Base-by-base conservation (phyloP, 2,329 filamentous ascomycete genomes). In the Colletotrichum melonis region DNA sequence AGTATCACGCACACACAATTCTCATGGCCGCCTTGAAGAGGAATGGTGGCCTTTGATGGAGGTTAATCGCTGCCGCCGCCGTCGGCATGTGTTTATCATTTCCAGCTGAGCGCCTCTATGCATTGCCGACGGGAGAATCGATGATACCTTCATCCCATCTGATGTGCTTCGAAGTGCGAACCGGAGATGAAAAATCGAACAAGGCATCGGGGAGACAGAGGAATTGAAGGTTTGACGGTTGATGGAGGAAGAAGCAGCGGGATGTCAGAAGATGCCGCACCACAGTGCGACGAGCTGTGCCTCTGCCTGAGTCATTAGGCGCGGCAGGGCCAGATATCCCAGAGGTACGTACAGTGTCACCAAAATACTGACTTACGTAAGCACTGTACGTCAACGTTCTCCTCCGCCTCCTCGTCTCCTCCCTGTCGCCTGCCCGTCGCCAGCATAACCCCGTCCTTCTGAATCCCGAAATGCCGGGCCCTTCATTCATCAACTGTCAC, bases 401-500 rank as follows among this genome's bases (percentile, higher is more conserved):
- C 26, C 19, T 32, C 28, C 26, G 16, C 49, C 49, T 52, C 26
- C 5, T 12, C 8, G 9, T 9, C n/a, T 5, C 30, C 30, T 35
- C n/a, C 9, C 9, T n/a, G n/a, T 9, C n/a, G 11, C 30, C 30
- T 35, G 11, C 9, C 19, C 5, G 7, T 16, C 24, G 9, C 55
- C 55, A n/a, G 55, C 38, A 60, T 60, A 12, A 52, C 19, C 55
- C 55, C 28, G 28, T 35, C 32, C 4, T n/a, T n/a, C 8, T 49
- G n/a, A 46, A 28, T n/a, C 42, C 49, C n/a, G 64, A 57, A 12
- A n/a, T 38, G 49, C 30, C 24, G 35, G 57, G 42, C 4, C 32
- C 55, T 55, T 49, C 42, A 52, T 22, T 64, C 66, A 69, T 19
- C 49, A 28, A 32, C 16, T 55, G 70, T 72, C 55, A 64, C 59